phyloP scores from a whole-genome alignment of 345 rosid species.

The Aquilaria sinensis region DNA sequence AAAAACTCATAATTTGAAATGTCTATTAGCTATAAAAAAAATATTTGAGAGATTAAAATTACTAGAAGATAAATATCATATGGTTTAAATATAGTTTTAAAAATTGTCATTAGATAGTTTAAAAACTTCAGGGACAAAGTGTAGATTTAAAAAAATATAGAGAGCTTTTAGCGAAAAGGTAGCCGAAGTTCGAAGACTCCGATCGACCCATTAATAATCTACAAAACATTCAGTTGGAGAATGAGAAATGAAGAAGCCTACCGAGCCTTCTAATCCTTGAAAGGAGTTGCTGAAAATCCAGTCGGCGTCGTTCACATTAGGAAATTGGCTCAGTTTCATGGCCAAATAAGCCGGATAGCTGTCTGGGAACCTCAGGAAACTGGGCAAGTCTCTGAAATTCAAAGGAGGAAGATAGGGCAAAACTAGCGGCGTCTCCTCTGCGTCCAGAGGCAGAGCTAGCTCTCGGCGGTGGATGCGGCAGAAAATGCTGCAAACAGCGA shows the following conservation, averaged over 20 bases:
- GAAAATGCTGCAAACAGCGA: conserved; percentile 37
- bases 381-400: conserved; percentile 43
- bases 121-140: no score
- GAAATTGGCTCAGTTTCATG: conserved; percentile 50
- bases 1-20: no score
- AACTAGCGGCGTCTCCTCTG: conserved; percentile 22
- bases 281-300: conserved; percentile 59
- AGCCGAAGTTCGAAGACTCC: no score
- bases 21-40: no score
- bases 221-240: no score
- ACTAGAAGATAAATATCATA: no score
- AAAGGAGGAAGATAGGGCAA: conserved; percentile 51
- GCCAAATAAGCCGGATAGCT: conserved; percentile 48
- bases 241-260: conserved; percentile 4
- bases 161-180: no score
- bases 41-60: no score
- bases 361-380: conserved; percentile 32
- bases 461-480: conserved; percentile 32
- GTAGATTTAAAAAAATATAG: no score
- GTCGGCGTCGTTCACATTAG: conserved; percentile 48
- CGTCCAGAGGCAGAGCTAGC: conserved; percentile 35
- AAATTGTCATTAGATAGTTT: no score
- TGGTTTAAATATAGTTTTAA: no score
- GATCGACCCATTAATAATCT: no score
- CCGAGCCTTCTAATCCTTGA: conserved; percentile 49